Conservation (phyloP, 1,139 yeast species). For the Suhomyces atakaporum region DNA sequence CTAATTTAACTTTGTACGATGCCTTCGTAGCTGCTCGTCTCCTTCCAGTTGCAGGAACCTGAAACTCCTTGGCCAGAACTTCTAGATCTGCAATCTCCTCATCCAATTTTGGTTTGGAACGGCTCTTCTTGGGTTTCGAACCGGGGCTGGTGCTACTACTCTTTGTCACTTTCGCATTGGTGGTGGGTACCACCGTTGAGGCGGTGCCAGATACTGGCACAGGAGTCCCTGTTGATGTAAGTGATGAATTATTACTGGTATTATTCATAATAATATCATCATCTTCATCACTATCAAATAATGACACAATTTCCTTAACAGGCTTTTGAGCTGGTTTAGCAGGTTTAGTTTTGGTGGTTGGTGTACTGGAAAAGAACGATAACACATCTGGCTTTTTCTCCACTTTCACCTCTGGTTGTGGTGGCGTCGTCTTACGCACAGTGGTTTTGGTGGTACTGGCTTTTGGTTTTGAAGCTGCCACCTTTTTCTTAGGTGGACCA, state of each 20-base stretch:
- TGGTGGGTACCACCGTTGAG: conserved; percentile 1
- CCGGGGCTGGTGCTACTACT: background rate
- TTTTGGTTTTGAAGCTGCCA: conserved; percentile 10
- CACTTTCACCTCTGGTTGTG: conserved; percentile 9
- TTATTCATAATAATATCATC: conserved; percentile 20
- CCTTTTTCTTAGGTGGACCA: conserved; percentile 16
- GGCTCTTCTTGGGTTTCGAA: conserved; percentile 7
- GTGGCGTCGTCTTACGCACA: conserved; percentile 2
- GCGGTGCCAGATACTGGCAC: conserved; percentile 2
- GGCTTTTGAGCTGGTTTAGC: conserved; percentile 14
- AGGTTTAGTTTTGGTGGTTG: conserved; percentile 11
- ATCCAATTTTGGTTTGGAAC: conserved; percentile 13
- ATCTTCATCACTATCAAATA: conserved; percentile 41
- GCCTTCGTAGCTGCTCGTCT: conserved; percentile 7
- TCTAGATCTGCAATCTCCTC: conserved; percentile 28
- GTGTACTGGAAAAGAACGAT: conserved; percentile 21
- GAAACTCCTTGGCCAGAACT: conserved; percentile 14
- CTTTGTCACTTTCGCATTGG: too few species aligned
- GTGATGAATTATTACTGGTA: conserved; percentile 5
- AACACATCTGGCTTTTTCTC: conserved; percentile 20
- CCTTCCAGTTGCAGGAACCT: conserved; percentile 8
- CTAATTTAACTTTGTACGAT: conserved; percentile 5
- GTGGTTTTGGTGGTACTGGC: conserved; percentile 6
- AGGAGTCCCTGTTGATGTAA: conserved; percentile 6
- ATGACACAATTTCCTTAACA: conserved; percentile 15